Base-by-base conservation (phyloP, 306 rosid species). In the Phaseolus lunatus region DNA sequence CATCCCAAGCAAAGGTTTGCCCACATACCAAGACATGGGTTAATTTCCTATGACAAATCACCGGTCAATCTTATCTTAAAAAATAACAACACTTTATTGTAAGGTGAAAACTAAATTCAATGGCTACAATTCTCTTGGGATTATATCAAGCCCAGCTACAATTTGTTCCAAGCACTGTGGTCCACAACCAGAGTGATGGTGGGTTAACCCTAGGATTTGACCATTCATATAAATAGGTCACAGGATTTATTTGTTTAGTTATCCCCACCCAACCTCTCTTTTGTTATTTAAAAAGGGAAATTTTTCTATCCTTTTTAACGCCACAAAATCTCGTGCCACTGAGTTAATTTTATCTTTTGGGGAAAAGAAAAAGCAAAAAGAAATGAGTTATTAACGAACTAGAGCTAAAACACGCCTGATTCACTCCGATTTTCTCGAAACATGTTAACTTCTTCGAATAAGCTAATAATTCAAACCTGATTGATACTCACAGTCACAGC, bases 111-210 rank as follows among this genome's bases (percentile, higher is more conserved):
- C 18, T 29, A 37, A 75, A 44, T 35, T 66, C 56, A 18, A 18
- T 50, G 39, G 29, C 68, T 31, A 37, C 22, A 37, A 24, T 67
- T 61, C 70, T 56, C 52, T 3, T 43, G 37, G 69, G 47, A 66
- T 63, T 3, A 54, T 61, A 62, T 43, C 24, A 53, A 67, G 50
- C 80, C 70, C 68, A 41, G 78, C 58, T 67, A 54, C 61, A 43
- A 62, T 44, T 14, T 33, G n/a, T 67, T 43, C 6, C 13, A 43
- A 22, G 31, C 50, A 43, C 14, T 22, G 54, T 16, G 77, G 65
- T 56, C 84, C 84, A 44, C 76, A 15, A 41, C 37, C 10, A 3
- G 19, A 10, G 37, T 66, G 57, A 14, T 20, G 52, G 19, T 0
- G 59, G 20, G 9, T 56, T 56, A 13, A 39, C 2, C 2, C n/a